Evolutionary conservation across 2,329 filamentous ascomycete genomes (phyloP), one percentile per base, ranked within the genome.

Genomic region (Talaromyces marneffei): DNA sequence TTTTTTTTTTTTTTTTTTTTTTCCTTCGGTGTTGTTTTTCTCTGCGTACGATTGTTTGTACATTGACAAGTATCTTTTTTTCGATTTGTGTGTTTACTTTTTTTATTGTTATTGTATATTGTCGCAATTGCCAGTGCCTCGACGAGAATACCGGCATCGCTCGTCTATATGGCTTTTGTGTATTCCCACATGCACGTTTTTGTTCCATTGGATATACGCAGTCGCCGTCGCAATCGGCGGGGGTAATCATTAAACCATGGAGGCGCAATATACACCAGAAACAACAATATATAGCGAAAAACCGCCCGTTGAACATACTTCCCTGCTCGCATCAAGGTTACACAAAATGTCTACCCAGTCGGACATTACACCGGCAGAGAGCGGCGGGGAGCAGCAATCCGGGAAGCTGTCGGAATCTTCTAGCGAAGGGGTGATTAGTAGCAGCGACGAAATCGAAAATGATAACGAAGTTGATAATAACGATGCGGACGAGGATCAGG

Each of bases 401-500:
- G 14, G 14, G 25, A 16, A 16, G 7, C 25, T 44, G 31, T 59
- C 57, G 23, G 39, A 57, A 10, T 55, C 33, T 3, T 29, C n/a
- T 12, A 55, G 52, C 52, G 52, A 55, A 3, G 52, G 12, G 6
- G 1, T 54, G 2, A 37, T 37, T 3, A 54, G 52, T 7, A 55
- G 40, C 57, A 6, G 29, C 48, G 46, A 54, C 14, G 25, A 53
- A n/a, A 33, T 31, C 25, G 20, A 53, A n/a, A 33, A 20, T n/a
- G 20, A 54, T 53, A 40, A 59, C 42, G 59, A 63, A 35, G 48
- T 18, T n/a, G 48, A 56, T 4, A 27, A 33, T 44, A 57, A 52
- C 6, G 63, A 65, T 2, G 68, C 66, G 8, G 67, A 72, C 29
- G 71, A 74, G 46, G 74, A 75, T 63, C 72, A 70, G 53, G 73